Evolutionary conservation across 345 rosid species (phyloP).

Genomic region (Salix dunnii): DNA sequence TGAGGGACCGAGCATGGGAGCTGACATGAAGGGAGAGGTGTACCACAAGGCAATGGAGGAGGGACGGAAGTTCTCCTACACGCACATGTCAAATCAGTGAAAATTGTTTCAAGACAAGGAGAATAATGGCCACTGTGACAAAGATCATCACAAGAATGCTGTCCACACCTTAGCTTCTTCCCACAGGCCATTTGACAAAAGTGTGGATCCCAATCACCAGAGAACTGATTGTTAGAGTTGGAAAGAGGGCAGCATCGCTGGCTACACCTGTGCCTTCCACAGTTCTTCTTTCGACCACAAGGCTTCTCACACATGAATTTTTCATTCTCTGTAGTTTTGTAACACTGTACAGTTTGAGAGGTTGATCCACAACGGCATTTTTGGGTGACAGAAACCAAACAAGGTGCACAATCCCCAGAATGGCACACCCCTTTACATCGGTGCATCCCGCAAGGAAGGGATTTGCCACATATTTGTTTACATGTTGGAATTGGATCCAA

Average conservation of each 20-base stretch:
- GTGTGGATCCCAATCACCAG: constrained; percentile 80
- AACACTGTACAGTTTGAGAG: constrained; percentile 69
- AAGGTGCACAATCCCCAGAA: constrained; percentile 80
- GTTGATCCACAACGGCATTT: constrained; percentile 80
- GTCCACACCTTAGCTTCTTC: constrained; percentile 90
- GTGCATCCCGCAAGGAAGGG: constrained; percentile 70
- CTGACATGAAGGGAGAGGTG: constrained; percentile 84
- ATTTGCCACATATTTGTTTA: constrained; percentile 54
- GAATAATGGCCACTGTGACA: constrained; percentile 98
- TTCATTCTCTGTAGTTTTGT: constrained; percentile 50
- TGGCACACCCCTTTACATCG: constrained; percentile 70
- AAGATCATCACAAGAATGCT: constrained; percentile 76
- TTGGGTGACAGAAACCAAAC: constrained; percentile 60
- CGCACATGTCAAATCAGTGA: constrained; percentile 85
- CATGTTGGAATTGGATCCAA: constrained; percentile 86
- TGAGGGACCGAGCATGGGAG: constrained; percentile 72
- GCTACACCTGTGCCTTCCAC: constrained; percentile 91
- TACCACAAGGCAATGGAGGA: constrained; percentile 95
- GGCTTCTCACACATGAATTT: constrained; percentile 68
- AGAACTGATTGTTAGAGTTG: constrained; percentile 34
- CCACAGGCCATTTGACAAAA: constrained; percentile 82
- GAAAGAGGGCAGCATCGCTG: constrained; percentile 92
- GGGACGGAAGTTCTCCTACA: constrained; percentile 89
- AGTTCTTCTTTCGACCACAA: constrained; percentile 80
- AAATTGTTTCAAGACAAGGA: constrained; percentile 87